Evolutionary conservation across 179 eudicot species (phyloP).

Genomic region (Actinidia arguta): DNA sequence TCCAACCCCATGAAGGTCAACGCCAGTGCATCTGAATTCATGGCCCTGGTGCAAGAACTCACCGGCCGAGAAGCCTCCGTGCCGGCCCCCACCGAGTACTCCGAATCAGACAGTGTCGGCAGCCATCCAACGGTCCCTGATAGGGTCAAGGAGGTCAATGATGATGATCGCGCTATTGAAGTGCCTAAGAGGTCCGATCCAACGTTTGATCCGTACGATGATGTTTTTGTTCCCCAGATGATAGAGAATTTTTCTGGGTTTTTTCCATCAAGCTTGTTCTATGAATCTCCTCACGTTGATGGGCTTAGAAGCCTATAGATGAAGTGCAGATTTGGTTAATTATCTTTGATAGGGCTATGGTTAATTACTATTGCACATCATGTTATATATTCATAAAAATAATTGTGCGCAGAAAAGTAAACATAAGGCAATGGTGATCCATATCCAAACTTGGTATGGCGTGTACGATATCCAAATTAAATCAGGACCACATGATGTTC

Average conservation of each 20-base stretch:
- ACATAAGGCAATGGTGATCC: too few species aligned
- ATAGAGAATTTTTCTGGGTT: constrained; percentile 24
- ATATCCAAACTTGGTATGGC: too few species aligned
- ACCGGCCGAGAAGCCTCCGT: constrained; percentile 62
- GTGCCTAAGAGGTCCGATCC: constrained; percentile 13
- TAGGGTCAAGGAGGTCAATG: not conserved
- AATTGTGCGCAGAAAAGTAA: too few species aligned
- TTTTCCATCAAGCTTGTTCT: constrained; percentile 18
- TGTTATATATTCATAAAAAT: too few species aligned
- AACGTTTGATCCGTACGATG: constrained; percentile 16
- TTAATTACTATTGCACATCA: too few species aligned
- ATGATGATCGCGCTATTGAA: not conserved
- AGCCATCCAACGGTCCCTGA: not conserved
- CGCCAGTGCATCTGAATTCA: constrained; percentile 50
- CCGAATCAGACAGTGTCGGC: not conserved
- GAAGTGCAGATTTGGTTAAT: constrained; percentile 3
- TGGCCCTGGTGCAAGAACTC: constrained; percentile 62
- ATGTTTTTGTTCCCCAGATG: constrained; percentile 28
- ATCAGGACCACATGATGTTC: too few species aligned
- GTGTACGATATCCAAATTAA: too few species aligned
- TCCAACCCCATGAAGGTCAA: constrained; percentile 68
- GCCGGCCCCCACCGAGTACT: constrained; percentile 7
- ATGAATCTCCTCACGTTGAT: constrained; percentile 7
- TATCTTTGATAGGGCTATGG: not conserved
- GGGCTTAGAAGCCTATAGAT: not conserved